Percentiles rank a stretch among this genome's conserved stretches.
phyloP scores from a whole-genome alignment of 805 yeast species.

The Monosporozyma siamensis region DNA sequence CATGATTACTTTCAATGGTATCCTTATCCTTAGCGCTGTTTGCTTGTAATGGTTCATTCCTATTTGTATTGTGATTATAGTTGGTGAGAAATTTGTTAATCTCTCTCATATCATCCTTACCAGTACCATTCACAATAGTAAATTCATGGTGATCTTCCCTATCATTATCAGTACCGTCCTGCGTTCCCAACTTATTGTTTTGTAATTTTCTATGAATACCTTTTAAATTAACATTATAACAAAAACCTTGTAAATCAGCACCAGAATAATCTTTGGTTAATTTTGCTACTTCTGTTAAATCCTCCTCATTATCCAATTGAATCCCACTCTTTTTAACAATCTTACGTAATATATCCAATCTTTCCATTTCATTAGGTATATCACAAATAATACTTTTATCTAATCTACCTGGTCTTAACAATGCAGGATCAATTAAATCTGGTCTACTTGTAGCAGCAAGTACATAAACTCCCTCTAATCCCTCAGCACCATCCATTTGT shows the following conservation, averaged over 20 bases:
- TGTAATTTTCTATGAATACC: conserved; percentile 64
- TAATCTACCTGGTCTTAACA: conserved; percentile 89
- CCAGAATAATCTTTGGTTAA: conserved; percentile 76
- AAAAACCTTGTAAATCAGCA: conserved; percentile 88
- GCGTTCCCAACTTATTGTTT: too few relatives aligned
- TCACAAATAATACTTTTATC: conserved; percentile 89
- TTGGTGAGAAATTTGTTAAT: background rate
- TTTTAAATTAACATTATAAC: conserved; percentile 82
- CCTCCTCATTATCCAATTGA: conserved; percentile 15
- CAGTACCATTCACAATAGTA: background rate
- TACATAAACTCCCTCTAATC: conserved; percentile 91
- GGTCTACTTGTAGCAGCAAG: conserved; percentile 95
- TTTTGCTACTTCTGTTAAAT: conserved; percentile 45
- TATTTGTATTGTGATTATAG: background rate
- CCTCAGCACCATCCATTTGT: conserved; percentile 99
- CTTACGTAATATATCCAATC: conserved; percentile 56
- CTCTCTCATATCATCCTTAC: background rate
- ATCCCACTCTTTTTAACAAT: conserved; percentile 9
- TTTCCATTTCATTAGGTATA: conserved; percentile 62
- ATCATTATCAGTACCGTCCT: background rate
- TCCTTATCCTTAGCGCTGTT: background rate
- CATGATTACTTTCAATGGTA: background rate
- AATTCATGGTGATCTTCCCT: background rate
- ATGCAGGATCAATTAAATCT: conserved; percentile 88
- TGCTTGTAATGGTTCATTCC: too few relatives aligned